phyloP scores from a whole-genome alignment of 2,329 filamentous ascomycete species.

The Penicillium sp. region DNA sequence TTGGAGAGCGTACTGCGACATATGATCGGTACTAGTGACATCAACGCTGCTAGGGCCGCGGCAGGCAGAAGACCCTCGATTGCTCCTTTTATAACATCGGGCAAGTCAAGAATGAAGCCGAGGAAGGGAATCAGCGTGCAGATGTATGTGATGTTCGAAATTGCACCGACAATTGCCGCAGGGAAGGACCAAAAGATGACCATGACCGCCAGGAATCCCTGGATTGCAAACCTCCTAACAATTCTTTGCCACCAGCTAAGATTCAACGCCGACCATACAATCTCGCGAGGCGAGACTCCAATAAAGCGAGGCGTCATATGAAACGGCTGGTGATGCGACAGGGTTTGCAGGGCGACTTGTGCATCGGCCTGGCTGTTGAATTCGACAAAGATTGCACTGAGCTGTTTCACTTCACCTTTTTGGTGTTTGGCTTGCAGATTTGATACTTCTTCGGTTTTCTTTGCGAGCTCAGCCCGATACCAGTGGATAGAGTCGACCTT shows the following conservation, averaged over 20 bases:
- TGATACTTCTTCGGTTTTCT: conserved; percentile 69
- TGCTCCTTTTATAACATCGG: conserved; percentile 68
- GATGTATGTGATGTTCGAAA: conserved; percentile 80
- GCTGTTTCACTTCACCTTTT: conserved; percentile 61
- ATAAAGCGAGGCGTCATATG: conserved; percentile 87
- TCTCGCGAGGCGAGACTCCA: conserved; percentile 75
- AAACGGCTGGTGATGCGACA: conserved; percentile 80
- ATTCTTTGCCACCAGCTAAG: conserved; percentile 83
- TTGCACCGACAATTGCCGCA: conserved; percentile 75
- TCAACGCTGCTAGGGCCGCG: conserved; percentile 74
- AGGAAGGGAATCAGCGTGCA: conserved; percentile 57
- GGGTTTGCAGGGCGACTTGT: conserved; percentile 78
- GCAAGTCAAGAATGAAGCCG: conserved; percentile 72
- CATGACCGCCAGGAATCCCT: conserved; percentile 69
- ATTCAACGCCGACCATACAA: conserved; percentile 83
- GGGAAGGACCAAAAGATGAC: conserved; percentile 84
- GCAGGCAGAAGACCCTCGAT: conserved; percentile 82
- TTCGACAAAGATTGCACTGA: conserved; percentile 84
- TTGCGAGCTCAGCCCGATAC: conserved; percentile 71
- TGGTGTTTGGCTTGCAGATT: conserved; percentile 65
- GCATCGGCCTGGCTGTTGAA: conserved; percentile 79
- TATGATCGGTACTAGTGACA: conserved; percentile 81
- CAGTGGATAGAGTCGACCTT: conserved; percentile 91
- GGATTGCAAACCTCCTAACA: conserved; percentile 66
- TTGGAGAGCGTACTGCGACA: conserved; percentile 61